phyloP scores from a whole-genome alignment of 1,284 basidiomycete species.

The Wolfiporia cocos region DNA sequence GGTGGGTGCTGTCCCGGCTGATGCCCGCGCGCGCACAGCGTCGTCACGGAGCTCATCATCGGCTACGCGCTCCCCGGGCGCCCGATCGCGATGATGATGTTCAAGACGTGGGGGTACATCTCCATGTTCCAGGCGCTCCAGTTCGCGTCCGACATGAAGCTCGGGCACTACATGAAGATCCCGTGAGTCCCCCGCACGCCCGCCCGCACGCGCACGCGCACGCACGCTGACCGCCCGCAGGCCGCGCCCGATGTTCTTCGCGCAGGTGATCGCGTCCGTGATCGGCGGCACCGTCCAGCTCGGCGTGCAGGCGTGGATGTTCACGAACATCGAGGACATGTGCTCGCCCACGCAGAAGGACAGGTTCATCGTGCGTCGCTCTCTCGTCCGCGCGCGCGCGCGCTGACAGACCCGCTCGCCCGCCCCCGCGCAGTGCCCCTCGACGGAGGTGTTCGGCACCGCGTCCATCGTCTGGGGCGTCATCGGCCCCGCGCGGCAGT shows the following conservation, averaged over 20 bases:
- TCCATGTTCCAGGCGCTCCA: slow-evolving; percentile 32
- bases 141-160: slow-evolving; percentile 67
- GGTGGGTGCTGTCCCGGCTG: neutral
- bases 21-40: slow-evolving; percentile 25
- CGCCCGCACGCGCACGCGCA: neutral
- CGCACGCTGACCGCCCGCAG: slow-evolving; percentile 6
- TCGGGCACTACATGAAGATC: slow-evolving; percentile 74
- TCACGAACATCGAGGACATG: slow-evolving; percentile 48
- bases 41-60: slow-evolving; percentile 44
- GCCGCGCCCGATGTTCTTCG: slow-evolving; percentile 50
- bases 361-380: slow-evolving; percentile 24
- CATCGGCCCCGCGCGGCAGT: slow-evolving; percentile 34
- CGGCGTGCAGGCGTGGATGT: slow-evolving; percentile 65
- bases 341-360: slow-evolving; percentile 40
- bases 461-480: slow-evolving; percentile 32
- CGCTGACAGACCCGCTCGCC: slow-evolving; percentile 17
- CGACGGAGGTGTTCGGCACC: slow-evolving; percentile 28
- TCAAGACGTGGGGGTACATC: slow-evolving; percentile 51
- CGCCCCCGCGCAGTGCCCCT: slow-evolving; percentile 43
- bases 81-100: slow-evolving; percentile 46
- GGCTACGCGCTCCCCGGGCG: slow-evolving; percentile 43
- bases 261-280: slow-evolving; percentile 55
- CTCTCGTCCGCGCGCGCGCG: slow-evolving; percentile 13
- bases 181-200: slow-evolving; percentile 19
- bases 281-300: slow-evolving; percentile 62